Percentiles rank a stretch among this genome's conserved stretches.
Conservation (phyloP, 495 filamentous ascomycete species). For the Penicillium waksmanii region DNA sequence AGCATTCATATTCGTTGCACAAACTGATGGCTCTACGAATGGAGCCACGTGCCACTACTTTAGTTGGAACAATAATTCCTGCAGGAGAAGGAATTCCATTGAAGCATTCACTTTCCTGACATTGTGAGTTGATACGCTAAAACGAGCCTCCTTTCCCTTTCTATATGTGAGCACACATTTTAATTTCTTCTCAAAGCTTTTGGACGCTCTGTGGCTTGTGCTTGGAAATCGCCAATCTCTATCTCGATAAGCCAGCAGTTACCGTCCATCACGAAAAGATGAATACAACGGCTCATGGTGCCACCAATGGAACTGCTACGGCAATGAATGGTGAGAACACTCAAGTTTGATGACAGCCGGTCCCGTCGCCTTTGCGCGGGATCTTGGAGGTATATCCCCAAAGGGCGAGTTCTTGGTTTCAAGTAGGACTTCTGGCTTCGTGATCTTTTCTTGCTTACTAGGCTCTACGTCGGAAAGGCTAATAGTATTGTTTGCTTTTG, state of each 20-base stretch:
- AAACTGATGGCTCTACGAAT: slow-evolving; percentile 6
- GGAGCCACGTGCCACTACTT: not conserved
- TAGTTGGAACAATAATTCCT: not conserved
- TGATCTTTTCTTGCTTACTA: not conserved
- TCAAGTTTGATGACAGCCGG: not conserved
- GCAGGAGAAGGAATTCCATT: not conserved
- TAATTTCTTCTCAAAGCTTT: slow-evolving; percentile 7
- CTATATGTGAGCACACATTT: not conserved
- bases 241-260: not conserved
- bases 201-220: slow-evolving; percentile 12
- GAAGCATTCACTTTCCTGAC: not conserved
- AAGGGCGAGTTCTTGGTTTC: not conserved
- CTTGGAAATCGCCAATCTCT: slow-evolving; percentile 12
- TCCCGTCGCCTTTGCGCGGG: not conserved
- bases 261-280: not conserved
- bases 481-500: not conserved
- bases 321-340: not conserved
- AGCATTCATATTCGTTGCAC: slow-evolving; percentile 25
- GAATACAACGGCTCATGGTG: not conserved
- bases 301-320: not conserved
- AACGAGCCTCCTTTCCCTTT: not conserved
- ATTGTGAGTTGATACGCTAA: not conserved
- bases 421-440: not conserved
- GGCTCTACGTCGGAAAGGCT: not conserved
- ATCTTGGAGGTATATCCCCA: not conserved